Conservation (phyloP, 2,329 filamentous ascomycete species). For the Microdochium paspali region DNA sequence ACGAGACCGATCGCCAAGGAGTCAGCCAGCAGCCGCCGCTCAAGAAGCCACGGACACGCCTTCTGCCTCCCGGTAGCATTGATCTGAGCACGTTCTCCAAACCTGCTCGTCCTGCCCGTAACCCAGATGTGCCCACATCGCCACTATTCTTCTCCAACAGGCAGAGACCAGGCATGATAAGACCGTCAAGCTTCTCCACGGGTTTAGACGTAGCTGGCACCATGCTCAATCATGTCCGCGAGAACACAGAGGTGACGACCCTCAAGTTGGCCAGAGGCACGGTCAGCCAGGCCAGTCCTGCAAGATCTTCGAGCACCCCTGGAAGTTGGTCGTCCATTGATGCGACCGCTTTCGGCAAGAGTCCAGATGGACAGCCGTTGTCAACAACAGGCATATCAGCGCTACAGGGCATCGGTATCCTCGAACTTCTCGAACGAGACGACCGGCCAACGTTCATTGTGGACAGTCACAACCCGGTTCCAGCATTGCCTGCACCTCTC, state of each 20-base stretch:
- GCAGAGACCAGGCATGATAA: slow-evolving; percentile 22
- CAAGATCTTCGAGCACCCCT: slow-evolving; percentile 38
- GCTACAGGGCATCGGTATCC: slow-evolving; percentile 55
- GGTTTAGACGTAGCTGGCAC: slow-evolving; percentile 31
- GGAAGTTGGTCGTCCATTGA: slow-evolving; percentile 46
- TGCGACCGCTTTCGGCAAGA: slow-evolving; percentile 37
- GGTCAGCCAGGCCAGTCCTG: slow-evolving; percentile 35
- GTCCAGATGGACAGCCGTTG: slow-evolving; percentile 35
- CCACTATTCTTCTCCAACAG: slow-evolving; percentile 44
- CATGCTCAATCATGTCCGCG: slow-evolving; percentile 36
- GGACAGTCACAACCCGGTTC: slow-evolving; percentile 52
- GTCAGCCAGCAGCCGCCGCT: slow-evolving; percentile 9
- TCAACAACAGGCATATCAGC: slow-evolving; percentile 39
- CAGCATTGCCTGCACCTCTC: slow-evolving; percentile 42
- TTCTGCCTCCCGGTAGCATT: slow-evolving; percentile 33
- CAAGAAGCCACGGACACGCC: slow-evolving; percentile 39
- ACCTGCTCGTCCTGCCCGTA: slow-evolving; percentile 14
- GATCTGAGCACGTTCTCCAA: slow-evolving; percentile 26
- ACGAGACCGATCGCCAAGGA: slow-evolving; percentile 1
- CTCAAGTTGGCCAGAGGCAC: slow-evolving; percentile 45
- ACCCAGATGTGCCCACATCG: slow-evolving; percentile 31
- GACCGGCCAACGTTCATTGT: slow-evolving; percentile 68
- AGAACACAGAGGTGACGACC: slow-evolving; percentile 42
- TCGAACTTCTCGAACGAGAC: slow-evolving; percentile 69
- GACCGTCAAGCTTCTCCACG: slow-evolving; percentile 25